Base-by-base conservation (phyloP, 805 yeast genomes). In the Ogataea parapolymorpha region DNA sequence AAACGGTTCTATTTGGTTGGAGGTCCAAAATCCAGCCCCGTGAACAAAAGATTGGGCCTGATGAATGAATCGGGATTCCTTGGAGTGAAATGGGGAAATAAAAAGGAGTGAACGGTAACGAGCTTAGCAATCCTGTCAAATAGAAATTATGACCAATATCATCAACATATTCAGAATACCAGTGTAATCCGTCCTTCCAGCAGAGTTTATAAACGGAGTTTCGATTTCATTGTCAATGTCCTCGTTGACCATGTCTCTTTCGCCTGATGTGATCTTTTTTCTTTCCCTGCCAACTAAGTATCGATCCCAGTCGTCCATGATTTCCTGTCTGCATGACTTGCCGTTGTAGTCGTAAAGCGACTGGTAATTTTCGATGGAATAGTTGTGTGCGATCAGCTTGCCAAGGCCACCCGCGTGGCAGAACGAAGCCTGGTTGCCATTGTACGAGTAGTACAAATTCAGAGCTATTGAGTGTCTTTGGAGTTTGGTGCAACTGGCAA, bases 41-140 rank as follows among this genome's bases (percentile, higher is more conserved):
- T 64, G 63, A 68, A 49, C 37, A 78, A 65, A 63, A 69, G 68
- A 56, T 58, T 74, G 53, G 64, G 69, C 53, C 44, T 78, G 58
- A 39, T 68, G 32, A 56, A 58, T 17, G 68, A 66, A 14, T 55
- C 67, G 4, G 90, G 91, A 1, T 83, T 86, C 56, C 67, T 87
- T 45, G 95, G 95, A 23, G 80, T 87, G 37, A 80, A 77, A 54
- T 88, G 95, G 95, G 95, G 95, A 1, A 85, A 90, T 28, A 80
- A 75, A 59, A 77, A 76, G 48, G 78, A 77, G 31, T 59, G 44
- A 46, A 25, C 4, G 9, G 12, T 27, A 18, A 37, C 12, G 22
- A 20, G 18, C 6, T 28, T 24, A 24, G 13, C 23, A 26, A 15
- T 10, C 35, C 24, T 37, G 41, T 37, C 35, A 39, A 32, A 39